Evolutionary conservation across 108 stramenopile species (phyloP), one percentile per base, ranked within the genome.

Genomic region (Poteriospumella lacustris): DNA sequence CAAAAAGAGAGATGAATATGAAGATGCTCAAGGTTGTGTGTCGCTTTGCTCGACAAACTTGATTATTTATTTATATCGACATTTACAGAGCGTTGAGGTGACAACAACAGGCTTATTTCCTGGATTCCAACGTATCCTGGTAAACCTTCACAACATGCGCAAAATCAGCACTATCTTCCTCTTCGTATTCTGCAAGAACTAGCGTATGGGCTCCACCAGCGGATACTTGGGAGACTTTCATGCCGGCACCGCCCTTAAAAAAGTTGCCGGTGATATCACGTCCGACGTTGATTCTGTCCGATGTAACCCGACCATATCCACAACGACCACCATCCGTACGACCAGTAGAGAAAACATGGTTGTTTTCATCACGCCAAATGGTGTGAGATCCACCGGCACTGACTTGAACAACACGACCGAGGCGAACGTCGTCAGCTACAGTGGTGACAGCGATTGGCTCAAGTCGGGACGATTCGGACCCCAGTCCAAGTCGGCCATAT

Each of bases 161-260:
- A n/a, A n/a, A n/a, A n/a, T n/a, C n/a, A n/a, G n/a, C n/a, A n/a
- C n/a, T n/a, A 67, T 67, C 64, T 12, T 67, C 19, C 15, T 33
- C 64, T 15, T 67, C 64, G 31, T 38, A 38, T 31, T 15, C 12
- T 15, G 64, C 40, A 15, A 73, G 31, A 73, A 73, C 70, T 29
- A 42, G 5, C 5, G 12, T 29, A 38, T 73, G 70, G 31, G 70
- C 12, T 44, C 70, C 70, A 52, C 70, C 70, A 12, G 70, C 47
- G 36, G n/a, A 73, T 26, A 73, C 70, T 56, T 73, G 70, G 9
- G 64, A 9, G 19, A 67, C 64, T 31, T 67, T 67, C 40, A 41
- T 67, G 28, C 47, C 36, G 3, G 24, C 19, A n/a, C n/a, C n/a
- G 12, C 44, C 44, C 26, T 3, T 56, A 42, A 12, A 15, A 5